Conservation (phyloP, 2,329 filamentous ascomycete genomes). For the Aspergillus thermomutatus region DNA sequence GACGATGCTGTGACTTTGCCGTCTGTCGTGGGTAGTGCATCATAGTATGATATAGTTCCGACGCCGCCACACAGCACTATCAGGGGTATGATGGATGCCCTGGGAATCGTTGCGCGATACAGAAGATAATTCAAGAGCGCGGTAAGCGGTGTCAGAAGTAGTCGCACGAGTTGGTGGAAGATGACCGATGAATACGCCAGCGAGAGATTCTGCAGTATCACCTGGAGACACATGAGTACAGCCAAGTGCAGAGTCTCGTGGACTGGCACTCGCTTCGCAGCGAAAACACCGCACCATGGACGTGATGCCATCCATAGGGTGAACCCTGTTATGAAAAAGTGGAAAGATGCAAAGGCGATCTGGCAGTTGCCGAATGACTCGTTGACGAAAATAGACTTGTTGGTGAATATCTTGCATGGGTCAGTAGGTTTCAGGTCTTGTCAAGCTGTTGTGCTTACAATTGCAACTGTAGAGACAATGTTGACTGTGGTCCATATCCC, state of each 20-base stretch:
- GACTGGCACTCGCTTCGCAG: constrained; percentile 12
- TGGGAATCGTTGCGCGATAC: constrained; percentile 16
- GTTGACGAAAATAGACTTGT: constrained; percentile 19
- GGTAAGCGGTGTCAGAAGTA: constrained; percentile 17
- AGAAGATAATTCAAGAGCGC: constrained; percentile 17
- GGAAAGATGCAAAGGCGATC: constrained; percentile 20
- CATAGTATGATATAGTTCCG: constrained; percentile 18
- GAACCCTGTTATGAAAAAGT: constrained; percentile 18
- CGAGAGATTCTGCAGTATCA: constrained; percentile 19
- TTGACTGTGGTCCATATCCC: too few species aligned
- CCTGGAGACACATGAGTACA: constrained; percentile 19
- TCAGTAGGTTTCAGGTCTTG: too few species aligned
- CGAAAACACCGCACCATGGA: constrained; percentile 15
- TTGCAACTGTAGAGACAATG: too few species aligned
- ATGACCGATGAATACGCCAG: constrained; percentile 20
- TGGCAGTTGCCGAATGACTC: constrained; percentile 18
- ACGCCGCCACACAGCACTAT: constrained; percentile 16
- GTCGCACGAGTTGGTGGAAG: constrained; percentile 19
- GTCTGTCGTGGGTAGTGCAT: constrained; percentile 8
- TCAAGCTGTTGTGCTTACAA: too few species aligned
- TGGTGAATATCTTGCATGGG: constrained; percentile 16
- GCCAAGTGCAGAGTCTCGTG: constrained; percentile 16
- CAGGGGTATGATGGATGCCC: constrained; percentile 13
- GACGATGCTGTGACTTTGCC: constrained; percentile 10
- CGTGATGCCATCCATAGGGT: constrained; percentile 18